These are phyloP conservation scores for Cynanchum wilfordii DNA, from an alignment of 257 asterid genomes.

Conservation along the genomic window DNA sequence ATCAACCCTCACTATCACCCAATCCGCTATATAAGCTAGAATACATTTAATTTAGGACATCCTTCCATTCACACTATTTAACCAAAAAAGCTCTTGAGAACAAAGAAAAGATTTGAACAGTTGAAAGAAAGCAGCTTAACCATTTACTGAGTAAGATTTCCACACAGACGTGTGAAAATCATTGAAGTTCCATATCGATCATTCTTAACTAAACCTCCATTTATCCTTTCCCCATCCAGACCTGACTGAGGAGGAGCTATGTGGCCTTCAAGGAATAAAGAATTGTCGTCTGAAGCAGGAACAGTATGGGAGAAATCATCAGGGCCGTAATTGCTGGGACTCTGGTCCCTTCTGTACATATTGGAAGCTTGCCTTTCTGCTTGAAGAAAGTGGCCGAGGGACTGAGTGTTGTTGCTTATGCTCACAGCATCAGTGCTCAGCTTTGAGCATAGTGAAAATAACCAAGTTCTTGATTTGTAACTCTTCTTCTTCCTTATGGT, in stretches of 20 bases:
- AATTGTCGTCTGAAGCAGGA: slow-evolving; percentile 23
- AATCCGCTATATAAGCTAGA: too few relatives aligned
- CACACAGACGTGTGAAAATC: slow-evolving; percentile 57
- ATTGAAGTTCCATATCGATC: slow-evolving; percentile 38
- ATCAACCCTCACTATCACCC: background rate
- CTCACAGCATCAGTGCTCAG: slow-evolving; percentile 59
- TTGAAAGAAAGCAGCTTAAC: background rate
- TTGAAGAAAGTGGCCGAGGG: slow-evolving; percentile 71
- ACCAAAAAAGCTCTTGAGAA: background rate
- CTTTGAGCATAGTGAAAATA: slow-evolving; percentile 54
- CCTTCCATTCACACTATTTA: background rate
- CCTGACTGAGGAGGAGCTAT: slow-evolving; percentile 44
- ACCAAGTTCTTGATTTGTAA: slow-evolving; percentile 51
- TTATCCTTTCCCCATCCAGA: slow-evolving; percentile 17
- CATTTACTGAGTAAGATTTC: slow-evolving; percentile 34
- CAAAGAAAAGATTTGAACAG: background rate
- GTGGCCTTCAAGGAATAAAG: slow-evolving; percentile 38
- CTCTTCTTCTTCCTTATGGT: slow-evolving; percentile 32
- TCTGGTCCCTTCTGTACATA: slow-evolving; percentile 22
- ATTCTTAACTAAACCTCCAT: slow-evolving; percentile 36
- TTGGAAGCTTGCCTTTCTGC: slow-evolving; percentile 50
- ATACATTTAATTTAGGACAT: too few relatives aligned
- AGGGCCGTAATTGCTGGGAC: slow-evolving; percentile 26
- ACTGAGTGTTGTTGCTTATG: slow-evolving; percentile 34
- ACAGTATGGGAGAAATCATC: slow-evolving; percentile 41